Evolutionary conservation across 2,329 filamentous ascomycete genomes (phyloP).

Genomic region (Trichoderma atrobrunneum): DNA sequence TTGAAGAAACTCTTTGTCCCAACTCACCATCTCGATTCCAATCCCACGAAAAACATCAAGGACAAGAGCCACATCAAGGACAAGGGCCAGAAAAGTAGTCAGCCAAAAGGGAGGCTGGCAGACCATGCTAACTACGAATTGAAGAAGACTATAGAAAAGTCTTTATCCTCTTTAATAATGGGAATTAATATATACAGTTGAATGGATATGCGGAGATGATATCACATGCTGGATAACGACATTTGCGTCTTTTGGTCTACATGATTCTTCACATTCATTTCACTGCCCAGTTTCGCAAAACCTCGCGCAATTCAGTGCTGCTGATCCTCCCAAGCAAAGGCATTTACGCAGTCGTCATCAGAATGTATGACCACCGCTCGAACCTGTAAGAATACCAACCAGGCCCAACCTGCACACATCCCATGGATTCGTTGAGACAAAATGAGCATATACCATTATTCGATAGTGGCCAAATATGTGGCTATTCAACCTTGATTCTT

Average conservation of each 20-base stretch:
- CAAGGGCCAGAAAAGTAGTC: neutral
- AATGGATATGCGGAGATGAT: neutral
- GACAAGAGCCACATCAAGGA: neutral
- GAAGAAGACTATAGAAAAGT: neutral
- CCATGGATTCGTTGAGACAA: neutral
- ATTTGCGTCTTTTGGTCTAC: neutral
- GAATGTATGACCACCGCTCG: neutral
- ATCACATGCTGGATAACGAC: neutral
- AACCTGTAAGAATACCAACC: neutral
- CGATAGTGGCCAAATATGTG: neutral
- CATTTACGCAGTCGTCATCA: neutral
- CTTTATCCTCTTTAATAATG: neutral
- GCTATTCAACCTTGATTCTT: neutral
- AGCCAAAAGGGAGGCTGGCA: neutral
- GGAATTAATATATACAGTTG: neutral
- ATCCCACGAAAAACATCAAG: neutral
- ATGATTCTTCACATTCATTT: fast-evolving
- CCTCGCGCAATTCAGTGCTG: fast-evolving
- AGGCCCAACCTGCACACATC: neutral
- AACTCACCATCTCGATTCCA: neutral
- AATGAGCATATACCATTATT: neutral
- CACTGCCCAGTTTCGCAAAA: fast-evolving
- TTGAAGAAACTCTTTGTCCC: neutral
- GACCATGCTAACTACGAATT: neutral
- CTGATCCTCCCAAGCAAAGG: fast-evolving